Evolutionary conservation across 2,329 filamentous ascomycete species (phyloP).

Genomic region (Fusarium oxysporum): DNA sequence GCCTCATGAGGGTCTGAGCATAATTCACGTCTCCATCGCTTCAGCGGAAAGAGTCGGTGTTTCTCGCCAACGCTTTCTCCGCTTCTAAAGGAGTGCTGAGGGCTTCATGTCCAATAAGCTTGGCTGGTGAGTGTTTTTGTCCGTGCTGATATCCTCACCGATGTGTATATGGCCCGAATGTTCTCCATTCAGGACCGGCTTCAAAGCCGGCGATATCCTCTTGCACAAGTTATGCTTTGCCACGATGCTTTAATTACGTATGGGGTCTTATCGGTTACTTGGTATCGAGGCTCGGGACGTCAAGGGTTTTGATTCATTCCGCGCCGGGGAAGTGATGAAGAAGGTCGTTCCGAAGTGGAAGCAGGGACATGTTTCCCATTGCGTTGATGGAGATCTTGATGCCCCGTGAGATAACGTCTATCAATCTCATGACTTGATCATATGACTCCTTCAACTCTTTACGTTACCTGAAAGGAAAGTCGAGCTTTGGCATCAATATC

Average conservation of each 20-base stretch:
- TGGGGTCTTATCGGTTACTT: not conserved
- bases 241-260: slow-evolving; percentile 19
- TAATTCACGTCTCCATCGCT: not conserved
- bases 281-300: not conserved
- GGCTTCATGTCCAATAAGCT: slow-evolving; percentile 33
- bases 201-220: slow-evolving; percentile 34
- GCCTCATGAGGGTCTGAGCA: slow-evolving; percentile 14
- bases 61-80: slow-evolving; percentile 37
- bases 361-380: not conserved
- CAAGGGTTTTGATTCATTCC: not conserved
- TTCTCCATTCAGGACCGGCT: slow-evolving; percentile 3
- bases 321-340: not conserved
- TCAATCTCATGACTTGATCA: slow-evolving; percentile 1
- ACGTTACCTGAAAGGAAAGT: not conserved
- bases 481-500: not conserved
- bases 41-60: slow-evolving; percentile 38
- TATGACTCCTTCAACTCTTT: not conserved
- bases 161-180: slow-evolving; percentile 4
- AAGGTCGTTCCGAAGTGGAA: not conserved
- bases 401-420: not conserved
- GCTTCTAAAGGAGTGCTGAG: slow-evolving; percentile 25
- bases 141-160: slow-evolving; percentile 12
- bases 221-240: not conserved
- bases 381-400: not conserved
- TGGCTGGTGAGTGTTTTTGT: not conserved